Evolutionary conservation across 768 basidiomycete species (phyloP), one percentile per base, ranked within the genome.

Genomic region (Vishniacozyma victoriae): DNA sequence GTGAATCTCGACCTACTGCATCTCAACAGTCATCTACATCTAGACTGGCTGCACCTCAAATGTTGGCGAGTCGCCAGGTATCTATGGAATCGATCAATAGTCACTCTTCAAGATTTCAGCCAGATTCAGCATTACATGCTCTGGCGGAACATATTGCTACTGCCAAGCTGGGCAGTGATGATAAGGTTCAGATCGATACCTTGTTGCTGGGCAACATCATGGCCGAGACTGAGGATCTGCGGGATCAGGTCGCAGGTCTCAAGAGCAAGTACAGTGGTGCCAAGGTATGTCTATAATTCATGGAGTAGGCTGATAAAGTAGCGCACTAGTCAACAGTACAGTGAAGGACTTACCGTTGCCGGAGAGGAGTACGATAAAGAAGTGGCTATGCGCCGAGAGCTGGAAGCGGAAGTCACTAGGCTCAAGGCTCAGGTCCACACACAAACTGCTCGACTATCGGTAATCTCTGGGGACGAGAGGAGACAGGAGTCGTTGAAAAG

Each of bases 331-430:
- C 85, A 86, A 55, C 86, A 89, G 56, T 92, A 87, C 53, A 86
- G 91, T 46, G 86, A 91, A 54, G 95, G 95, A 35, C 76, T 99
- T 35, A 84, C 83, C 0, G 90, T 92, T 20, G 91, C 93, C 2
- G 87, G 91, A 59, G 84, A 85, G 35, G 95, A 97, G 67, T 96
- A 93, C 67, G 92, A 96, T 65, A 81, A 81, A 43, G 95, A 97
- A 71, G 77, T 91, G 27, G 83, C 86, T 48, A 82, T 84, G 18
- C 80, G 93, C 16, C 81, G 87, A 15, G 91, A 96, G 55, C 86
- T 87, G 1, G 91, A 97, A 73, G 84, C 87, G 0, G 91, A 96
- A 73, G 86, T 96, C 49, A 84, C 85, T 19, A 80, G 86, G 35
- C 75, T 99, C 20, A 76, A 87, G 35, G 82, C 89, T 24, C 77